A percentile compares a stretch with the other conserved stretches of the same genome.
phyloP scores from a whole-genome alignment of 139 green algal genomes.

The Zygnema circumcarinatum region DNA sequence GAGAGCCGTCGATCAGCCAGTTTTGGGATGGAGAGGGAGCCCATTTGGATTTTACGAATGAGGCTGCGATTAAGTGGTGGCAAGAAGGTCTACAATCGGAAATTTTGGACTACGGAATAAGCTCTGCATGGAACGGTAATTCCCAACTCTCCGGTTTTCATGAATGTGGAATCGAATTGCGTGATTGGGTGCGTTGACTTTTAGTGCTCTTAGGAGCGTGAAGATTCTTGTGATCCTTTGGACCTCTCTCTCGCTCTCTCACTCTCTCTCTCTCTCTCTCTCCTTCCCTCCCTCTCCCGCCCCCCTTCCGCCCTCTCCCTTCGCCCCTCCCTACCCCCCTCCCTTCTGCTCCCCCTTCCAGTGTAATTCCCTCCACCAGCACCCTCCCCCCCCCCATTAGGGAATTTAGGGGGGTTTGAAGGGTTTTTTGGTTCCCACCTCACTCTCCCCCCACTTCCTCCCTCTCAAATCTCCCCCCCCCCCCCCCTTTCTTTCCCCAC shows the following conservation, averaged over 20 bases:
- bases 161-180: background rate
- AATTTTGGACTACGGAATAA: constrained; percentile 40
- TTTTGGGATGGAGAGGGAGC: constrained; percentile 56
- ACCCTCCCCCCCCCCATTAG: too few relatives aligned
- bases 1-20: constrained; percentile 30
- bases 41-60: constrained; percentile 51
- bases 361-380: too few relatives aligned
- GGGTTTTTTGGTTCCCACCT: too few relatives aligned
- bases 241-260: constrained; percentile 8
- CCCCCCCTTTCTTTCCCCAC: too few relatives aligned
- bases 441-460: too few relatives aligned
- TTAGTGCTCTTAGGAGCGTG: background rate
- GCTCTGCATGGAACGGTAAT: constrained; percentile 40
- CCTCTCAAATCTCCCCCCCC: too few relatives aligned
- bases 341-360: too few relatives aligned
- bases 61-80: constrained; percentile 43
- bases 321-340: too few relatives aligned
- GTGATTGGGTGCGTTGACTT: background rate
- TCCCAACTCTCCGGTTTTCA: background rate
- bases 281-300: background rate
- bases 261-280: constrained; percentile 12
- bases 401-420: too few relatives aligned
- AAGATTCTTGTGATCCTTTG: too few relatives aligned
- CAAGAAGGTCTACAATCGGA: constrained; percentile 21
- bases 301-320: too few relatives aligned